Evolutionary conservation across 2,329 filamentous ascomycete genomes (phyloP), one percentile per base, ranked within the genome.

Genomic region (Pseudogymnoascus sp.): DNA sequence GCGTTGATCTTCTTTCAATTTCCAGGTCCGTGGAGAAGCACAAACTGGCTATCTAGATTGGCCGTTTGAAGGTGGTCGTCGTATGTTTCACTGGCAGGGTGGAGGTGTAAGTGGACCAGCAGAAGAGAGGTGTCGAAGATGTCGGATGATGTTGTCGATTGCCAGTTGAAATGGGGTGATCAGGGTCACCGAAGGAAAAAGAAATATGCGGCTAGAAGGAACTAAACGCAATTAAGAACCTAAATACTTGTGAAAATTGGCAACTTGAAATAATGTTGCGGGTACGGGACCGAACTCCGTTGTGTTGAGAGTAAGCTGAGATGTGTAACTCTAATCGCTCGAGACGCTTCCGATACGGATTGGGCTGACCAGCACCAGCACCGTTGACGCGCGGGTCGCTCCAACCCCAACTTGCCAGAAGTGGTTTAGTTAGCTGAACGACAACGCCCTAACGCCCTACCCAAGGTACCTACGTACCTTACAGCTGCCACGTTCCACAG

Each of bases 341-440:
- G 29, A 55, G 29, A 10, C 48, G 48, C 48, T 29, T 29, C 48
- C 48, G 48, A 55, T 55, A 55, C 48, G 18, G 48, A 55, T 55
- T 55, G 48, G 48, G 48, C 29, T 55, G 48, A 55, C 29, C 48
- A 21, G 21, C 21, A 21, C 21, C 21, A 21, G 21, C 21, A 21
- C n/a, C 48, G 29, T 55, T 55, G 48, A 33, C 48, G 48, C 48
- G 48, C 48, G 48, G 48, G 48, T 55, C 48, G 48, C 48, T 55
- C 48, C 48, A 55, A 55, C 29, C 48, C 48, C 48, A 18, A 12
- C 18, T 29, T 55, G 33, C 33, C 48, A 6, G 7, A 21, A 55
- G 33, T n/a, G 12, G 15, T 29, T 35, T 55, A 55, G 48, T 15
- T n/a, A 5, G 48, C 48, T 55, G 29, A 55, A 55, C 48, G 29